phyloP scores from a whole-genome alignment of 805 yeast genomes.

The Saccharomycopsis sp. region DNA sequence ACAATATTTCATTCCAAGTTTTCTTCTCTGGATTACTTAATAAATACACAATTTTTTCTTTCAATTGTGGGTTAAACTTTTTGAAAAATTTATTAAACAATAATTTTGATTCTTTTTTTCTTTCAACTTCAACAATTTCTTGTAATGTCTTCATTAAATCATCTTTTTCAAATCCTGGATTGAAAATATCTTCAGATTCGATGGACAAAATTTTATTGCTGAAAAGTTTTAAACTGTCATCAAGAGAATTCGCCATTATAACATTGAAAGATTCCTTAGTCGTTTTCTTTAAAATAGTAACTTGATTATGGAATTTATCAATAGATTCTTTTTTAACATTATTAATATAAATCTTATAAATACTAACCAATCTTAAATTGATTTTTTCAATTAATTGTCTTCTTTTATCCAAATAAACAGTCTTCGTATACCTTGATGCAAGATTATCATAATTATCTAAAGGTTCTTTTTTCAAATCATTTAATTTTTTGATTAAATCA shows the following conservation, averaged over 20 bases:
- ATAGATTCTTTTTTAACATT: conserved; percentile 32
- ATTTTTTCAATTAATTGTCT: conserved; percentile 41
- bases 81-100: conserved; percentile 40
- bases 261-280: conserved; percentile 10
- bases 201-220: conserved; percentile 28
- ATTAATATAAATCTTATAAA: conserved; percentile 38
- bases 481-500: conserved; percentile 41
- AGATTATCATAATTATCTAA: conserved; percentile 52
- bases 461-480: conserved; percentile 38
- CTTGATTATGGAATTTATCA: conserved; percentile 25
- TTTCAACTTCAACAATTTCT: conserved; percentile 29
- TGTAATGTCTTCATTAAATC: conserved; percentile 29
- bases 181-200: conserved; percentile 19
- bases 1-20: conserved; percentile 56
- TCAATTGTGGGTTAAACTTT: conserved; percentile 39
- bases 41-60: conserved; percentile 42
- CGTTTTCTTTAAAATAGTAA: conserved; percentile 19
- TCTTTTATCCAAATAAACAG: conserved; percentile 64
- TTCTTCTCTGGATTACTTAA: conserved; percentile 43
- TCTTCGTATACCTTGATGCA: conserved; percentile 68
- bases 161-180: conserved; percentile 8
- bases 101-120: conserved; percentile 34
- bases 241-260: not conserved
- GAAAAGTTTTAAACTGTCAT: conserved; percentile 7
- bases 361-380: conserved; percentile 36